Evolutionary conservation across 257 asterid species (phyloP).

Genomic region (Solanum phureja): DNA sequence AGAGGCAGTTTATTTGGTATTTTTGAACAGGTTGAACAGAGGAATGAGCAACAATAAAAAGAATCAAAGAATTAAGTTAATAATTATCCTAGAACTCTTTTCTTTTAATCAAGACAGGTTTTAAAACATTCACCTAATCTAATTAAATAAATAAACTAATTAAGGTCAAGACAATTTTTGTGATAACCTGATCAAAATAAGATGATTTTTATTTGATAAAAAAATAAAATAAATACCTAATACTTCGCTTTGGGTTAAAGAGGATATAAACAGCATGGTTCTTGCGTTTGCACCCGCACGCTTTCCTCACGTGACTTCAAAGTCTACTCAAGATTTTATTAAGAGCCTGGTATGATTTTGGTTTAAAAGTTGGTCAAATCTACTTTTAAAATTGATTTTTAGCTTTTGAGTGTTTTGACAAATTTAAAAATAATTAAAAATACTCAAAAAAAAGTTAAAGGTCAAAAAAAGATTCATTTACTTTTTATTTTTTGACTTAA

Average conservation of each 20-base stretch:
- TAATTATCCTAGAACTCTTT: background rate
- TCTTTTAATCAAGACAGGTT: too few species aligned
- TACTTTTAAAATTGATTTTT: too few species aligned
- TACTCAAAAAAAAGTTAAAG: too few species aligned
- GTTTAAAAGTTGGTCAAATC: too few species aligned
- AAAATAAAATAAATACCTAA: background rate
- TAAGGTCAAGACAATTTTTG: too few species aligned
- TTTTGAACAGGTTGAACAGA: background rate
- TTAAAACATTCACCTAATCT: background rate
- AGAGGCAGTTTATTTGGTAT: background rate
- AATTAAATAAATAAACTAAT: too few species aligned
- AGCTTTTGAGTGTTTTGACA: background rate
- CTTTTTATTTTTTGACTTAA: too few species aligned
- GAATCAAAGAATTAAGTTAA: background rate
- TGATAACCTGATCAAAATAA: too few species aligned
- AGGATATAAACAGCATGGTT: background rate
- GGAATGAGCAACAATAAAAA: background rate
- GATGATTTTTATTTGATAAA: too few species aligned
- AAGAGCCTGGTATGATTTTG: background rate
- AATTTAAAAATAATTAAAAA: too few species aligned
- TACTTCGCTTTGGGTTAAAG: conserved; percentile 3
- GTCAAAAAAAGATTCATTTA: too few species aligned
- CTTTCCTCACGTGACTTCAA: background rate
- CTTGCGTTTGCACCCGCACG: background rate
- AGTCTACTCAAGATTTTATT: background rate